Conservation (phyloP, 495 filamentous ascomycete species). For the Neohortaea acidophila region DNA sequence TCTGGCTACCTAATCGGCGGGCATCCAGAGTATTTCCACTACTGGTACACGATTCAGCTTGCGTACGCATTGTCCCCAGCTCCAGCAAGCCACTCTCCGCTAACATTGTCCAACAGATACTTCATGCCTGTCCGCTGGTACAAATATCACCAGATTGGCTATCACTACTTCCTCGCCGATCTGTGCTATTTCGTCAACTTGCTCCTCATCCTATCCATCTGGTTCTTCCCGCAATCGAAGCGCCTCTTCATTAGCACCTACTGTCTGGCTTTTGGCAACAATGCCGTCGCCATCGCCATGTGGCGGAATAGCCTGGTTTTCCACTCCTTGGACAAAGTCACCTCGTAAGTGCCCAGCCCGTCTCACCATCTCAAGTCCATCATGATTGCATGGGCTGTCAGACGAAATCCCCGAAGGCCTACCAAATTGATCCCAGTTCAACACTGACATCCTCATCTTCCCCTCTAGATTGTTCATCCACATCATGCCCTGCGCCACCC, state of each 20-base stretch:
- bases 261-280: slow-evolving; percentile 88
- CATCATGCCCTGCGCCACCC: slow-evolving; percentile 88
- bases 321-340: slow-evolving; percentile 91
- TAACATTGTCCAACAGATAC: slow-evolving; percentile 33
- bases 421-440: too few species aligned
- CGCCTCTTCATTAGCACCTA: slow-evolving; percentile 85
- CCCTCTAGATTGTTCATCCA: slow-evolving; percentile 76
- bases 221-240: slow-evolving; percentile 82
- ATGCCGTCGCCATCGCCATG: slow-evolving; percentile 96
- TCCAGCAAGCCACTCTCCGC: background rate
- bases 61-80: slow-evolving; percentile 1
- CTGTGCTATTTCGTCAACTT: slow-evolving; percentile 97
- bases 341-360: slow-evolving; percentile 40
- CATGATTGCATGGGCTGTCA: background rate
- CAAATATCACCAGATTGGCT: slow-evolving; percentile 75
- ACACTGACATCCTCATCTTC: slow-evolving; percentile 5
- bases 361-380: background rate
- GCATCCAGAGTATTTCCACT: slow-evolving; percentile 69
- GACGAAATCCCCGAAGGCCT: too few species aligned
- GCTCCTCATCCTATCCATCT: slow-evolving; percentile 64
- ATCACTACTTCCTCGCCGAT: slow-evolving; percentile 94
- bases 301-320: slow-evolving; percentile 98
- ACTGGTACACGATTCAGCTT: slow-evolving; percentile 61
- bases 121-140: slow-evolving; percentile 95
- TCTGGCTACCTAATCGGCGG: slow-evolving; percentile 87